Conservation (phyloP, 2,329 filamentous ascomycete species). For the Phialocephala subalpina region DNA sequence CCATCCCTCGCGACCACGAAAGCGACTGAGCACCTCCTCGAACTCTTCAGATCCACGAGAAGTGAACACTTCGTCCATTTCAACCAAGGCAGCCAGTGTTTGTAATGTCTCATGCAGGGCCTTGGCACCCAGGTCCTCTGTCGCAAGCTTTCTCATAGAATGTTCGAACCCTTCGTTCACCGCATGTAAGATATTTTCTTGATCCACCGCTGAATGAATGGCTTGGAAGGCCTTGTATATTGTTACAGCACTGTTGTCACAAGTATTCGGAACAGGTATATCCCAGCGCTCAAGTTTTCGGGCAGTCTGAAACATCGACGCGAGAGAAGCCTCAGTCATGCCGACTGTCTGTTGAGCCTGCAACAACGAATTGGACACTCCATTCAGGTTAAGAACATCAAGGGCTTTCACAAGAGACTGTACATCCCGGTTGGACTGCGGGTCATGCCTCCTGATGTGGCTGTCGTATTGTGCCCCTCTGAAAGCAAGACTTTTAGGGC, state of each 20-base stretch:
- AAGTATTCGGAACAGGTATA: conserved; percentile 73
- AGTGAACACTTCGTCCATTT: conserved; percentile 80
- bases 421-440: conserved; percentile 64
- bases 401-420: conserved; percentile 79
- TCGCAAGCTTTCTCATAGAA: conserved; percentile 65
- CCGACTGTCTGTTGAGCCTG: conserved; percentile 70
- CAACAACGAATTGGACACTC: conserved; percentile 82
- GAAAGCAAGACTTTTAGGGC: conserved; percentile 86
- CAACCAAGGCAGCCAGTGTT: conserved; percentile 76
- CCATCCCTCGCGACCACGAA: conserved; percentile 75
- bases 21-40: conserved; percentile 65
- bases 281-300: conserved; percentile 92
- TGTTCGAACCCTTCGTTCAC: conserved; percentile 70
- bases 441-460: conserved; percentile 71
- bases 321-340: conserved; percentile 64
- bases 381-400: conserved; percentile 82
- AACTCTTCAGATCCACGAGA: conserved; percentile 67
- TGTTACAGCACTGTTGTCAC: conserved; percentile 69
- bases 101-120: conserved; percentile 63
- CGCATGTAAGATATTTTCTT: conserved; percentile 59
- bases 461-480: conserved; percentile 91
- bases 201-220: conserved; percentile 71
- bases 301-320: conserved; percentile 81
- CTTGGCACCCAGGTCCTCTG: conserved; percentile 57
- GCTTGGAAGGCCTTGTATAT: conserved; percentile 85